Conservation (phyloP, 176 grass and related monocot genomes). For the Pharus latifolius region DNA sequence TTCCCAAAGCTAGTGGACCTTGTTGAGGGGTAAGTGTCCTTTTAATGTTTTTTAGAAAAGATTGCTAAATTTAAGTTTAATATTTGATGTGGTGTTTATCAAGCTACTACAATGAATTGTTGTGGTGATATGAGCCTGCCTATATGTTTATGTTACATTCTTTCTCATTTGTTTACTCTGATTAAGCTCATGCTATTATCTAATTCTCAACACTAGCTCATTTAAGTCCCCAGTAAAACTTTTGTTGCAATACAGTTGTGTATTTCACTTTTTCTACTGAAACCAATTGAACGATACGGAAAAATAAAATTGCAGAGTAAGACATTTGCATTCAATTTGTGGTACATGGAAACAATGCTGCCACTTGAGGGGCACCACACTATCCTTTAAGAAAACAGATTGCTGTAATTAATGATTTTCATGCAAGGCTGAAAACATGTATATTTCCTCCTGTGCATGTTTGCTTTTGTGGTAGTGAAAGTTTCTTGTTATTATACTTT, state of each 20-base stretch:
- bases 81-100: neutral
- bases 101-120: neutral
- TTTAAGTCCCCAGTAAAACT: neutral
- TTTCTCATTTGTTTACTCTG: neutral
- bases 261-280: neutral
- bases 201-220: neutral
- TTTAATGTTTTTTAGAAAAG: neutral
- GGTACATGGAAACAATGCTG: neutral
- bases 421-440: no score
- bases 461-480: no score
- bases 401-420: no score
- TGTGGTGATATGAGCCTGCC: conserved; percentile 2
- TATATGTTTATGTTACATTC: neutral
- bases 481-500: no score
- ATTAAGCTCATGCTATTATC: neutral
- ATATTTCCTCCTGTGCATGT: no score
- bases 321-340: neutral
- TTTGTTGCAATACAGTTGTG: neutral
- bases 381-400: no score
- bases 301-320: neutral
- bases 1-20: conserved; percentile 64
- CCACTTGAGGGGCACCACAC: neutral
- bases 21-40: conserved; percentile 63
- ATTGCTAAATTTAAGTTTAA: neutral
- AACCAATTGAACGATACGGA: conserved; percentile 4